A percentile compares a stretch with the other conserved stretches of the same genome.
phyloP scores from a whole-genome alignment of 1,284 basidiomycete species.

The Tilletia setariae region DNA sequence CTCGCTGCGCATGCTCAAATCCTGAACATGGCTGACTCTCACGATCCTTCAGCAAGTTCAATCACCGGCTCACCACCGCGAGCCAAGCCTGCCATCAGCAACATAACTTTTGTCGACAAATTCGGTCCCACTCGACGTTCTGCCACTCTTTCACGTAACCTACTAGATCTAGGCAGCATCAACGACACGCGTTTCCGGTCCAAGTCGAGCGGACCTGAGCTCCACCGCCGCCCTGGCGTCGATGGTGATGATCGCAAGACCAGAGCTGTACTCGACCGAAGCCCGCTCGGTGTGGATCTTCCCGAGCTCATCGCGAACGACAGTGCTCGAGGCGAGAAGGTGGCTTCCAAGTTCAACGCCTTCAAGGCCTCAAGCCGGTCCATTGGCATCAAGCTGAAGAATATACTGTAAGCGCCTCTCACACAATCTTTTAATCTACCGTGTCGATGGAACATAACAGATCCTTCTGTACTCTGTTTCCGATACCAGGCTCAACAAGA shows the following conservation, averaged over 20 bases:
- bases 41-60: too few relatives aligned
- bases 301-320: background rate
- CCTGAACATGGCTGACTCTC: too few relatives aligned
- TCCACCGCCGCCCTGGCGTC: too few relatives aligned
- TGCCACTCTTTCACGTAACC: background rate
- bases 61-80: background rate
- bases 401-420: background rate
- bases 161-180: background rate
- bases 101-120: background rate
- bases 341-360: background rate
- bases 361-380: conserved; percentile 8
- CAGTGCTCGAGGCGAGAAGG: background rate
- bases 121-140: background rate
- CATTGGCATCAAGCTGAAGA: conserved; percentile 3
- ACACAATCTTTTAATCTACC: background rate
- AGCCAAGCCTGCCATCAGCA: background rate
- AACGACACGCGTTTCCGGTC: background rate
- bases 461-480: background rate
- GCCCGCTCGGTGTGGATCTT: background rate
- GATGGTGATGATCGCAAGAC: too few relatives aligned
- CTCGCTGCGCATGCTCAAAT: too few relatives aligned
- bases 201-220: background rate
- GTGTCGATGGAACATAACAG: background rate
- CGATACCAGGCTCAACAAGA: background rate
- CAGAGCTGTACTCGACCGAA: background rate